These are phyloP conservation scores for Aspergillus aculeatus DNA, from an alignment of 2,329 filamentous ascomycete species.

Conservation along the genomic window DNA sequence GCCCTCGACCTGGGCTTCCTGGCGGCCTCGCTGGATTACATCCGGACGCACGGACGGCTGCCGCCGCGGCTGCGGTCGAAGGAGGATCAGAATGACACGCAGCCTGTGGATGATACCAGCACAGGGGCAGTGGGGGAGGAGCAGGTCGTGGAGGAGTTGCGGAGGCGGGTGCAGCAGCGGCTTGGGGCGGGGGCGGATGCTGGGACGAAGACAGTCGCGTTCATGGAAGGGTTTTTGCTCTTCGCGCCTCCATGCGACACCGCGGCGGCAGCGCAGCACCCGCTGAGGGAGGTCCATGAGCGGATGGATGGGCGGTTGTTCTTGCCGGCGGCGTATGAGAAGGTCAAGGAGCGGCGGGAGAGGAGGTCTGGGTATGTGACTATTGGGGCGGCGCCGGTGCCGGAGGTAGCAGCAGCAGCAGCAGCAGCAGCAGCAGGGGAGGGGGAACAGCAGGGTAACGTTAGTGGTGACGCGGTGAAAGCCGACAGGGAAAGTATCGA, in stretches of 20 bases:
- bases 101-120: conserved; percentile 42
- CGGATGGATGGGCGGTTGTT: conserved; percentile 74
- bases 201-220: conserved; percentile 53
- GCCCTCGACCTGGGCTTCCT: conserved; percentile 72
- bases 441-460: too few species aligned
- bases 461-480: conserved; percentile 3
- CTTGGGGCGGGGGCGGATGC: not conserved
- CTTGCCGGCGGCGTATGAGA: conserved; percentile 64
- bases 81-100: conserved; percentile 56
- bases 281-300: conserved; percentile 30
- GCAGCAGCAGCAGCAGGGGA: too few species aligned
- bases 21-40: conserved; percentile 64
- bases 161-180: not conserved
- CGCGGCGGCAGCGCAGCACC: conserved; percentile 22
- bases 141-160: not conserved
- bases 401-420: too few species aligned
- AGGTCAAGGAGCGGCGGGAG: conserved; percentile 42
- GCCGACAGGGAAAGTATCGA: conserved; percentile 19
- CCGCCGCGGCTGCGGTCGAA: conserved; percentile 55
- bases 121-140: conserved; percentile 22
- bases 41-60: conserved; percentile 62
- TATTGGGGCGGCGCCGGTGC: conserved; percentile 38
- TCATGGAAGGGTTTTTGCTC: conserved; percentile 87
- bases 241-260: conserved; percentile 51
- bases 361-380: conserved; percentile 49